Conservation (phyloP, 2,329 filamentous ascomycete genomes). For the Diaporthe vaccinii region DNA sequence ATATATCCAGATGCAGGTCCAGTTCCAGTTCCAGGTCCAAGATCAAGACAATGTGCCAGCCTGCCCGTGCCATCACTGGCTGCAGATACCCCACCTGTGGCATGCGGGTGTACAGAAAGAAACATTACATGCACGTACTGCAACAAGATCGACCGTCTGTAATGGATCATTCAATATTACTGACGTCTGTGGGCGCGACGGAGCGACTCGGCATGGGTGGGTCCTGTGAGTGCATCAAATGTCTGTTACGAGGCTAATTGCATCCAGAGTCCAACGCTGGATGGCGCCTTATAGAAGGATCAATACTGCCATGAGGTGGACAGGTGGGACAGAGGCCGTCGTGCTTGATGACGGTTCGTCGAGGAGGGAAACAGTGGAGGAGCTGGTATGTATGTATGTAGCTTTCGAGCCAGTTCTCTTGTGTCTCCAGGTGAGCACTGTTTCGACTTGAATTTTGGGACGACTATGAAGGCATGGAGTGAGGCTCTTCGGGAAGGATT, state of each 20-base stretch:
- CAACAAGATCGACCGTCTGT: neutral
- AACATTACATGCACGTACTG: neutral
- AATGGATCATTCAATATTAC: neutral
- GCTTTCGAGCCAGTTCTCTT: neutral
- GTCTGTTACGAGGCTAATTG: neutral
- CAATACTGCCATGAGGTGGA: neutral
- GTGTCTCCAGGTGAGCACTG: neutral
- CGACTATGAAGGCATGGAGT: neutral
- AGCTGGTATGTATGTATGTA: neutral
- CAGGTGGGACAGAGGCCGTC: neutral
- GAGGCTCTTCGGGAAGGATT: neutral
- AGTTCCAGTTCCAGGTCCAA: neutral
- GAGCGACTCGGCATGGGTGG: neutral
- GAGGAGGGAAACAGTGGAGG: neutral
- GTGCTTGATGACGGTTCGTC: neutral
- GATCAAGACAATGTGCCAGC: constrained; percentile 3
- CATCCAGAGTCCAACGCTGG: neutral
- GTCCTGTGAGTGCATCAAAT: neutral
- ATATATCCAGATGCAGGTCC: neutral
- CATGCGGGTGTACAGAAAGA: neutral
- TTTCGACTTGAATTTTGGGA: neutral
- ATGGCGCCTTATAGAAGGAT: neutral
- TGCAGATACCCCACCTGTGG: neutral
- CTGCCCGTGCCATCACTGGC: neutral
- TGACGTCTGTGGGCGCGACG: neutral